phyloP scores from a whole-genome alignment of 106 monocot genomes.

The Platanthera guangdongensis region DNA sequence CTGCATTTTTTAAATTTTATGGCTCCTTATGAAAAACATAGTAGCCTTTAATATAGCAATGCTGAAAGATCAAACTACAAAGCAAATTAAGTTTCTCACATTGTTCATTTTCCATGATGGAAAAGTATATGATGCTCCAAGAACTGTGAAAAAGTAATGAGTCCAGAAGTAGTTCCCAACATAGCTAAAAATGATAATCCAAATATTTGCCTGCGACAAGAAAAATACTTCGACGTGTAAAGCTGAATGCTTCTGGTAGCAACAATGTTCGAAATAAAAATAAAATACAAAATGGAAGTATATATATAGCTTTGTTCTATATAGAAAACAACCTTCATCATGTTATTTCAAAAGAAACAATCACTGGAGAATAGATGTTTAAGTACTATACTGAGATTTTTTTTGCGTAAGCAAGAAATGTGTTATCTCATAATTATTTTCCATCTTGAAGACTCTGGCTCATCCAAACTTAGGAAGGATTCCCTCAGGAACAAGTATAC shows the following conservation, averaged over 20 bases:
- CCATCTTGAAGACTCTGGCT: not conserved
- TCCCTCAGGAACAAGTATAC: not conserved
- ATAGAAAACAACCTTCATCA: not conserved
- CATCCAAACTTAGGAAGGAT: not conserved
- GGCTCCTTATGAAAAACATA: not conserved
- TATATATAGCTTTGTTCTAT: not conserved
- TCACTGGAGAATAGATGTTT: not conserved
- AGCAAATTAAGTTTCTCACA: slow-evolving; percentile 34
- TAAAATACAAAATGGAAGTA: not conserved
- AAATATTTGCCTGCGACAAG: slow-evolving; percentile 82
- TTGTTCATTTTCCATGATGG: slow-evolving; percentile 98
- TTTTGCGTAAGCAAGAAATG: not conserved
- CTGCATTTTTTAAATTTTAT: not conserved
- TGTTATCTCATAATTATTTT: not conserved
- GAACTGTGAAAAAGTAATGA: slow-evolving; percentile 93
- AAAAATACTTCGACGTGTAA: not conserved
- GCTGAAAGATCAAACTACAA: not conserved
- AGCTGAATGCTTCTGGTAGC: not conserved
- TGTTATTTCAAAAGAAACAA: not conserved
- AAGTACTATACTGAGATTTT: not conserved
- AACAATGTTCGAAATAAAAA: not conserved
- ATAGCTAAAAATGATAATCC: slow-evolving; percentile 94
- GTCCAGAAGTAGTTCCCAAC: slow-evolving; percentile 99
- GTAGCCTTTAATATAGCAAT: not conserved
- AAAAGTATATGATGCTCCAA: slow-evolving; percentile 96